A percentile compares a stretch with the other conserved stretches of the same genome.
Conservation (phyloP, 2,329 filamentous ascomycete genomes). For the Clonostachys byssicola region DNA sequence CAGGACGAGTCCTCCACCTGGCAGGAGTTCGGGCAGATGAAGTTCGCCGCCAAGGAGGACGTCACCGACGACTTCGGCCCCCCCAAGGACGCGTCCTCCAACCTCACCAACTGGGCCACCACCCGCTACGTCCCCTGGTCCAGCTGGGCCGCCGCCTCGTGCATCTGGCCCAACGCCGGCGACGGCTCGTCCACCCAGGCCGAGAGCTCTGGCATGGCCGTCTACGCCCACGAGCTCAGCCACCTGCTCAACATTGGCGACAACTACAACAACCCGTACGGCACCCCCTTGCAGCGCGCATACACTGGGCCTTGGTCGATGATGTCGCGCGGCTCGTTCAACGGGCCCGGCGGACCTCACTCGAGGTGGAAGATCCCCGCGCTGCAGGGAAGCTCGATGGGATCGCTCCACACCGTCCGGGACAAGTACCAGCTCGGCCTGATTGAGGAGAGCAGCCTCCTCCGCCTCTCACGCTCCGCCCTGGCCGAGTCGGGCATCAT, state of each 20-base stretch:
- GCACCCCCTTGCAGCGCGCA: slow-evolving; percentile 34
- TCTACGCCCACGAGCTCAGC: slow-evolving; percentile 47
- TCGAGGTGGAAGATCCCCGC: slow-evolving; percentile 47
- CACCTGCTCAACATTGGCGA: slow-evolving; percentile 48
- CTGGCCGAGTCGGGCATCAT: slow-evolving; percentile 37
- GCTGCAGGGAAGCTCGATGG: slow-evolving; percentile 40
- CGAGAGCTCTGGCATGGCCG: slow-evolving; percentile 47
- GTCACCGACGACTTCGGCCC: slow-evolving; percentile 44
- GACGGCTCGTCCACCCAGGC: slow-evolving; percentile 47
- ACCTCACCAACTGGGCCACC: slow-evolving; percentile 35
- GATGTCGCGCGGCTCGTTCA: slow-evolving; percentile 46
- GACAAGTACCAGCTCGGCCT: slow-evolving; percentile 49
- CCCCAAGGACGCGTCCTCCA: slow-evolving; percentile 25
- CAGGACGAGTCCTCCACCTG: slow-evolving; percentile 52
- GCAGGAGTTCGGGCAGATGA: slow-evolving; percentile 54
- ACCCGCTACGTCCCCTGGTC: slow-evolving; percentile 51
- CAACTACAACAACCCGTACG: slow-evolving; percentile 52
- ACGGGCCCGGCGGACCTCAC: slow-evolving; percentile 48
- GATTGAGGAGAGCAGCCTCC: slow-evolving; percentile 32
- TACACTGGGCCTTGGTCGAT: slow-evolving; percentile 50
- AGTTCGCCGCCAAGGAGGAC: slow-evolving; percentile 38
- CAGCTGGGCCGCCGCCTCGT: slow-evolving; percentile 44
- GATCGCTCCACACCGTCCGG: slow-evolving; percentile 46
- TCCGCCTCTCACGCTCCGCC: slow-evolving; percentile 36
- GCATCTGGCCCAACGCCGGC: slow-evolving; percentile 49